These are phyloP conservation scores for Thuja plicata DNA, from an alignment of 83 land plant genomes.

Conservation along the genomic window DNA sequence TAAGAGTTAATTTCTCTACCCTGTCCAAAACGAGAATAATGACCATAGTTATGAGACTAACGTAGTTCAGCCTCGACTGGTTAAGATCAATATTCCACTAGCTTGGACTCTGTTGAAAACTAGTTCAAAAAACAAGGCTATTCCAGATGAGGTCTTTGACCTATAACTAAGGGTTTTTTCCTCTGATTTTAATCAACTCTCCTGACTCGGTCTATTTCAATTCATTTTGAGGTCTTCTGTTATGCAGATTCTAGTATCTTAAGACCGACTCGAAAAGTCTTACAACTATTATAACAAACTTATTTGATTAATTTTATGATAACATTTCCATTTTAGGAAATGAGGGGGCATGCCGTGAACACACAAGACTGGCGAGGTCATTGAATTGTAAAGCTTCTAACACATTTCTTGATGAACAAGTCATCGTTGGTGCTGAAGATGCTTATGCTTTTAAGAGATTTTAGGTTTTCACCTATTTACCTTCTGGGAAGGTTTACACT, in stretches of 20 bases:
- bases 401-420: not conserved
- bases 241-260: not conserved
- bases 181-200: not conserved
- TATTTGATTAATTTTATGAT: not conserved
- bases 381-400: not conserved
- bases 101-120: not conserved
- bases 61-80: not conserved
- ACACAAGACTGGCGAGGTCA: not conserved
- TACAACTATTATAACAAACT: not conserved
- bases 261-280: not conserved
- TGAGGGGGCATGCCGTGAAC: not conserved
- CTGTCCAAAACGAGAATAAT: not conserved
- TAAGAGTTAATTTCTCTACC: not conserved
- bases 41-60: not conserved
- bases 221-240: not conserved
- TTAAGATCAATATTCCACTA: not conserved
- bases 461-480: not conserved
- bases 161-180: not conserved
- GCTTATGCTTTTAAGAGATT: not conserved
- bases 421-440: not conserved
- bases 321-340: not conserved
- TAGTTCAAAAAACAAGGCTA: not conserved
- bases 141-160: not conserved
- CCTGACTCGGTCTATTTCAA: not conserved
- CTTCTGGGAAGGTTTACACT: not conserved